Base-by-base conservation (phyloP, 2,329 filamentous ascomycete species). In the Fusarium chlamydosporum region DNA sequence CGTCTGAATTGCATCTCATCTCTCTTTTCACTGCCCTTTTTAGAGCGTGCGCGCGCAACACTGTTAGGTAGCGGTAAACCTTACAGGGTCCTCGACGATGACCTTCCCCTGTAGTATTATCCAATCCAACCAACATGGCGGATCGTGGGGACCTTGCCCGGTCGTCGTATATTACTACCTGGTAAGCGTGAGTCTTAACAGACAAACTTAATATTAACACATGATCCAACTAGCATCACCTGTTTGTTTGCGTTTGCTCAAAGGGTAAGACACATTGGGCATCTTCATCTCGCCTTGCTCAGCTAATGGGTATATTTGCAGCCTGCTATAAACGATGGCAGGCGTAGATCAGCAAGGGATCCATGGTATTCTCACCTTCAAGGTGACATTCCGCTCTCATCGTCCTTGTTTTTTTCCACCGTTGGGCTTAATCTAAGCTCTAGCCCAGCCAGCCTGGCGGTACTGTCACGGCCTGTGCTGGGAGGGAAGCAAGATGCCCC, bases 381-480 rank as follows among this genome's bases (percentile, higher is more conserved):
- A 65, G 60, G 69, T 72, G 38, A 45, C 61, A 71, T 71, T 71
- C 60, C 65, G 61, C 47, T 27, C 53, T 13, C 51, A 50, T 59
- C 40, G 53, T 47, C 67, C 69, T 70, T 51, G 53, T 43, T 53
- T 54, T 54, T 58, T 23, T 6, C n/a, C 37, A 45, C 48, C 38
- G 52, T 65, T 60, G 51, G 63, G 61, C 59, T 54, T 29, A 27
- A 43, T 43, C 27, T 43, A 23, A 43, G 26, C 26, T 26, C 40
- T 46, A 67, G 67, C 45, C 40, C 56, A 68, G 67, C 64, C 66
- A 67, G 67, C 54, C 66, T 64, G 65, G 51, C 55, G 67, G 66
- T 63, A 70, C 41, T 51, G 33, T 56, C 42, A 48, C 20, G 33
- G 61, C 42, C 29, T 43, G 41, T 43, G 41, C 41, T 43, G 26